Percentiles rank a stretch among this genome's conserved stretches.
Evolutionary conservation across 2,329 filamentous ascomycete genomes (phyloP).

Genomic region (Cercospora nicotianae): DNA sequence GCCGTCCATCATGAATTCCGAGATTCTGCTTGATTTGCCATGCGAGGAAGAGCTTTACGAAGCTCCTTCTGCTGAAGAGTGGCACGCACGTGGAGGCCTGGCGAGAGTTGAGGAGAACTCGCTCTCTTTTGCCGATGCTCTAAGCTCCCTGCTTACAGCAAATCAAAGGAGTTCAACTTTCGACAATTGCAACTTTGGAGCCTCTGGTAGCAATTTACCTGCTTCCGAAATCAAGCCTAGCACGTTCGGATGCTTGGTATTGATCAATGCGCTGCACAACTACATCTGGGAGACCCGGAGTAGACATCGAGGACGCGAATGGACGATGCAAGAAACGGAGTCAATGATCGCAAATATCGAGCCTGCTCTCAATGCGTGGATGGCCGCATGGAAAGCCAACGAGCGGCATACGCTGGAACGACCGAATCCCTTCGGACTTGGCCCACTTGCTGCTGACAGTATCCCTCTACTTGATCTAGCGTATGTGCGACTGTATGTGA

Average conservation of each 20-base stretch:
- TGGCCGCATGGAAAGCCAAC: conserved; percentile 85
- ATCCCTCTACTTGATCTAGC: conserved; percentile 89
- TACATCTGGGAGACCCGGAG: conserved; percentile 98
- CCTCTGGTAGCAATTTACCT: conserved; percentile 22
- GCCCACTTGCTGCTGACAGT: conserved; percentile 83
- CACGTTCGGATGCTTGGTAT: conserved; percentile 84
- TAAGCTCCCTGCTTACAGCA: conserved; percentile 77
- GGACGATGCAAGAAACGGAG: conserved; percentile 90
- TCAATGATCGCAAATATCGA: conserved; percentile 96
- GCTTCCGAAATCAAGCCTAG: conserved; percentile 68
- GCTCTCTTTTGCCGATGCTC: conserved; percentile 76
- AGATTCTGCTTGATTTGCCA: conserved; percentile 83
- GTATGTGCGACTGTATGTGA: conserved; percentile 89
- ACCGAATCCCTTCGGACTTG: conserved; percentile 77
- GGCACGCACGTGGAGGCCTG: conserved; percentile 73
- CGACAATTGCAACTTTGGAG: conserved; percentile 26
- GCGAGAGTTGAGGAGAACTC: conserved; percentile 68
- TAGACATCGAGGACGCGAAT: conserved; percentile 80
- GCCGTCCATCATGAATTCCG: conserved; percentile 88
- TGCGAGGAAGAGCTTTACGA: conserved; percentile 91
- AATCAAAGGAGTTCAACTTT: conserved; percentile 56
- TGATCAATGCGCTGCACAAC: conserved; percentile 94
- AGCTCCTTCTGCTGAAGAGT: conserved; percentile 78
- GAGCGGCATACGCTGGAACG: conserved; percentile 80
- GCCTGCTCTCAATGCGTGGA: conserved; percentile 90